Base-by-base conservation (phyloP, 371 early-diverging fungal species). In the Vittaforma corneae region DNA sequence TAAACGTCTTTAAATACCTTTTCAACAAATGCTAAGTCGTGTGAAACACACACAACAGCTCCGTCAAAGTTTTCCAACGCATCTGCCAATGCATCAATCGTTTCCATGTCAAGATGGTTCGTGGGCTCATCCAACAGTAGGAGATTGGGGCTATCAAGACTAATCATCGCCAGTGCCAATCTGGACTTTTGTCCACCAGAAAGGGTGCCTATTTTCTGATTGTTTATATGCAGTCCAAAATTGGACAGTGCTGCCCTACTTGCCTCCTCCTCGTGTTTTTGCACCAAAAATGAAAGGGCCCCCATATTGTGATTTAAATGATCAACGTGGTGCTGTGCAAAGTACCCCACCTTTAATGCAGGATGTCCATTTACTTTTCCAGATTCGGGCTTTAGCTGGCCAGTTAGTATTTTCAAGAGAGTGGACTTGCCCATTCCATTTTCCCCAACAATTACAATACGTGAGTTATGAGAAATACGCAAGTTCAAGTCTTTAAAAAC, bases 121-220 rank as follows among this genome's bases (percentile, higher is more conserved):
- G 90, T 89, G 67, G 97, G 95, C 85, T 97, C 97, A 82, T 97
- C 97, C 73, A 97, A 83, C 67, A 97, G 80, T 66, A 97, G 82
- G 61, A 97, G 86, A 78, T 90, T 88, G 51, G 95, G 95, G 47
- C 84, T 84, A 38, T 82, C 72, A 44, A 90, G 82, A 29, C 91
- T 88, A 40, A 97, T 79, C 82, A 89, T 87, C 63, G 89, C 88
- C 81, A 97, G 93, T 11, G 91, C 91, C 65, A 97, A 82, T 59
- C 93, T 86, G 47, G 90, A 86, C 74, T 89, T 87, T 55, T 93
- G 86, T 68, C 97, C 97, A 76, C 95, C 97, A 24, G 89, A 89
- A 16, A 97, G 81, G 24, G 85, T 86, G 28, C 79, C 80, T 22
- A 75, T 75, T 2, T 35, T n/a, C 45, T 75, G 68, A 32, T 67